Evolutionary conservation across 495 filamentous ascomycete species (phyloP).

Genomic region (Acidomyces sp.): DNA sequence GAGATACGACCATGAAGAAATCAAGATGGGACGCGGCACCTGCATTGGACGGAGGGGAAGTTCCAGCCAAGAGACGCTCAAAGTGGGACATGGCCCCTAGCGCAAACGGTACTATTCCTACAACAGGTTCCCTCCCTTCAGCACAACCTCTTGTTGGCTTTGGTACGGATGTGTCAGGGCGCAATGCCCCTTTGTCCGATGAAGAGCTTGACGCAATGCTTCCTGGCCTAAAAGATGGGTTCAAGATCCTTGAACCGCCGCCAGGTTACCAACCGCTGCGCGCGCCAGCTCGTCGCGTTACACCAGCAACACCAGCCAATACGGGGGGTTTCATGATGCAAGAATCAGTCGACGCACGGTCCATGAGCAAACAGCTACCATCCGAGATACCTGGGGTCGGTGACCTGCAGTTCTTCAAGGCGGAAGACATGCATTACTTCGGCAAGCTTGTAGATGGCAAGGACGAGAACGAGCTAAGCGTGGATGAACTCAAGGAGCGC

Average conservation of each 20-base stretch:
- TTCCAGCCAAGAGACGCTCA: conserved; percentile 52
- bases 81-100: conserved; percentile 89
- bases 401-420: conserved; percentile 96
- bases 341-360: conserved; percentile 67
- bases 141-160: conserved; percentile 73
- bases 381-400: conserved; percentile 96
- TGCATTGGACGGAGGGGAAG: conserved; percentile 19
- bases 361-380: conserved; percentile 81
- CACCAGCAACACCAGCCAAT: conserved; percentile 53
- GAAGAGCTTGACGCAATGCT: conserved; percentile 90
- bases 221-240: conserved; percentile 80
- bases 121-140: conserved; percentile 48
- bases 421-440: conserved; percentile 98
- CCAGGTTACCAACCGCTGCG: conserved; percentile 83
- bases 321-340: conserved; percentile 97
- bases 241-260: conserved; percentile 84
- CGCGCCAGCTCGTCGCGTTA: conserved; percentile 61
- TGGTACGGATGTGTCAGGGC: conserved; percentile 66
- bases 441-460: conserved; percentile 89
- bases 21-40: conserved; percentile 87
- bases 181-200: conserved; percentile 71
- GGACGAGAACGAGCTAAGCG: conserved; percentile 82
- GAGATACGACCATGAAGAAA: conserved; percentile 41
- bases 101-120: no score
- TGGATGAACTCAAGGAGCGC: conserved; percentile 92